These are phyloP conservation scores for Sporobolomyces roseus DNA, from an alignment of 768 basidiomycete species.

Conservation along the genomic window DNA sequence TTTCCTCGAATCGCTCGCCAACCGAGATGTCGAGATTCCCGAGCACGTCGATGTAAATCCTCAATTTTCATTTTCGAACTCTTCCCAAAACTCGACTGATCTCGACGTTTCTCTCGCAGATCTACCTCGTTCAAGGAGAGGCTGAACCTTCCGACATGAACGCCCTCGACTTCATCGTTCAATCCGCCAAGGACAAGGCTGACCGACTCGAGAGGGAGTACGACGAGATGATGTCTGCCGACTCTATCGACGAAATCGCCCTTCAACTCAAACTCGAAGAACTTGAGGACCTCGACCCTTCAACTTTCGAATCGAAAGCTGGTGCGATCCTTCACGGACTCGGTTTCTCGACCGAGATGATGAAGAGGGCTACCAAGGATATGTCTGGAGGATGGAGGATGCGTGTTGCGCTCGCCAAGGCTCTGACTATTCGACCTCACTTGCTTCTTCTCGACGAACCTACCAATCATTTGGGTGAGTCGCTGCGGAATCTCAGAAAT, in stretches of 20 bases:
- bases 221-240: constrained; percentile 86
- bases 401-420: constrained; percentile 93
- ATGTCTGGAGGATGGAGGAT: constrained; percentile 99
- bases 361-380: constrained; percentile 93
- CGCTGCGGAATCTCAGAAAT: neutral
- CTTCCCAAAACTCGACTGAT: neutral
- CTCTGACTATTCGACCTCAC: constrained; percentile 94
- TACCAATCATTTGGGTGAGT: constrained; percentile 45
- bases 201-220: constrained; percentile 87
- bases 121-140: constrained; percentile 93
- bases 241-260: constrained; percentile 78
- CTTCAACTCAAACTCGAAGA: constrained; percentile 90
- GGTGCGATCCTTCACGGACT: constrained; percentile 95
- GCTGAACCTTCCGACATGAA: constrained; percentile 92
- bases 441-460: constrained; percentile 84
- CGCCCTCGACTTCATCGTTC: constrained; percentile 94
- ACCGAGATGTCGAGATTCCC: constrained; percentile 91
- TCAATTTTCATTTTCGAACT: neutral
- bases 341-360: constrained; percentile 84
- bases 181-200: constrained; percentile 86
- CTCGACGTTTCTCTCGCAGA: constrained; percentile 52
- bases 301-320: constrained; percentile 91
- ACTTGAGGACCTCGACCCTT: constrained; percentile 92
- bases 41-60: constrained; percentile 70
- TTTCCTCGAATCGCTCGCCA: constrained; percentile 89